Base-by-base conservation (phyloP, 2,329 filamentous ascomycete genomes). In the Teratosphaeria destructans region DNA sequence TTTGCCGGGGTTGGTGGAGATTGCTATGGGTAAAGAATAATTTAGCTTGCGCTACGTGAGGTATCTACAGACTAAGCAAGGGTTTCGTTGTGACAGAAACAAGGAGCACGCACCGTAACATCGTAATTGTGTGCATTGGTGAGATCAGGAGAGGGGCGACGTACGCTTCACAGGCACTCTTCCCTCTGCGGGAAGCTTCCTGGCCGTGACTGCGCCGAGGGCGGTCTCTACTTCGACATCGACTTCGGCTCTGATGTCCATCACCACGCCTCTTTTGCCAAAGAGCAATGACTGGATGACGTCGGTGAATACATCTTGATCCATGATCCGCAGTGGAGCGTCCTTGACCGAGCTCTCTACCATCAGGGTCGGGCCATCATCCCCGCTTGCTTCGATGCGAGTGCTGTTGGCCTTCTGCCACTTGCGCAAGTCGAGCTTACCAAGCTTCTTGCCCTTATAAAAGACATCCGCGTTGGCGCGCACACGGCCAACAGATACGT, bases 151-250 rank as follows among this genome's bases (percentile, higher is more conserved):
- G 32, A 56, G 32, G 37, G 26, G 27, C 37, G 27, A 56, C 92
- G 85, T 87, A 96, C 91, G 89, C 83, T 95, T 95, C 78, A 97
- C 84, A 75, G 89, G 89, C 71, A 99, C 86, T 70, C 86, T 83
- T 67, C 94, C 92, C 78, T 91, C 82, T 52, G 73, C 90, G 55
- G 93, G 93, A 68, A 99, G 87, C 65, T 87, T 85, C 73, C 89
- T 90, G 68, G 97, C 78, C 58, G 87, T 82, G 69, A 97, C 83
- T 66, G 86, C 79, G 55, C 94, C 94, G 63, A 99, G 79, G 29
- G 88, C 86, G 34, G 92, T 96, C 60, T 85, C 80, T 57, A 96
- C 83, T 68, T 89, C 84, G 64, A 92, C 88, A 73, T 95, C 90
- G 60, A 97, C 90, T 52, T 82, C 79, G 26, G 93, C 91, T 66